phyloP scores from a whole-genome alignment of 148 eudicot genomes.

The Suaeda aralocaspica region DNA sequence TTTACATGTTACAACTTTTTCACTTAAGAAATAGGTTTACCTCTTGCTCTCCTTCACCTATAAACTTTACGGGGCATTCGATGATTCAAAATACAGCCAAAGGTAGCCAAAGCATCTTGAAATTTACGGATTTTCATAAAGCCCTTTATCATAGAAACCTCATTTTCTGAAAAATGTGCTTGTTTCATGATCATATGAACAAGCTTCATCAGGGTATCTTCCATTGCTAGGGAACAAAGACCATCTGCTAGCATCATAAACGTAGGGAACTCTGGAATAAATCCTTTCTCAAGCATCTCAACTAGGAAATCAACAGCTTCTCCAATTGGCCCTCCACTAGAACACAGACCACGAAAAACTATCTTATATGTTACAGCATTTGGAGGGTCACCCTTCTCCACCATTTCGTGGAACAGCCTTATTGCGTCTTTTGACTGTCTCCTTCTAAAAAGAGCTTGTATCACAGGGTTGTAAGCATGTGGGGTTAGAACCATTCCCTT shows the following conservation, averaged over 20 bases:
- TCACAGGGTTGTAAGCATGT: constrained; percentile 76
- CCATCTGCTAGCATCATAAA: constrained; percentile 90
- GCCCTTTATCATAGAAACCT: constrained; percentile 72
- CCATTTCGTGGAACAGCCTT: constrained; percentile 81
- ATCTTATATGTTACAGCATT: constrained; percentile 63
- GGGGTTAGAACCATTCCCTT: constrained; percentile 84
- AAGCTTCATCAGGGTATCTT: constrained; percentile 63
- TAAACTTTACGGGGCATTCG: constrained; percentile 34
- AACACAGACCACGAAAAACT: constrained; percentile 85
- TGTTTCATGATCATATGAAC: constrained; percentile 58
- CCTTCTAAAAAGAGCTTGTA: constrained; percentile 62
- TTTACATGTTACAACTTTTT: not conserved
- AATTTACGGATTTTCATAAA: constrained; percentile 77
- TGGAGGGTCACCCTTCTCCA: constrained; percentile 67
- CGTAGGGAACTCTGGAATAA: constrained; percentile 57
- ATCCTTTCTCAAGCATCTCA: constrained; percentile 73
- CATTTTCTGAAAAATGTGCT: constrained; percentile 55
- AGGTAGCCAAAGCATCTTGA: constrained; percentile 71
- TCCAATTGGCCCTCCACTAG: constrained; percentile 81
- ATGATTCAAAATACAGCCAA: constrained; percentile 53
- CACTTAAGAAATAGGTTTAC: not conserved
- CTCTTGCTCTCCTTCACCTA: constrained; percentile 10
- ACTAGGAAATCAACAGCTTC: constrained; percentile 79
- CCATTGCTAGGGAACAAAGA: constrained; percentile 74
- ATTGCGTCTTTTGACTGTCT: constrained; percentile 60